Evolutionary conservation across 2,329 filamentous ascomycete species (phyloP).

Genomic region (Xylariaceae sp.): DNA sequence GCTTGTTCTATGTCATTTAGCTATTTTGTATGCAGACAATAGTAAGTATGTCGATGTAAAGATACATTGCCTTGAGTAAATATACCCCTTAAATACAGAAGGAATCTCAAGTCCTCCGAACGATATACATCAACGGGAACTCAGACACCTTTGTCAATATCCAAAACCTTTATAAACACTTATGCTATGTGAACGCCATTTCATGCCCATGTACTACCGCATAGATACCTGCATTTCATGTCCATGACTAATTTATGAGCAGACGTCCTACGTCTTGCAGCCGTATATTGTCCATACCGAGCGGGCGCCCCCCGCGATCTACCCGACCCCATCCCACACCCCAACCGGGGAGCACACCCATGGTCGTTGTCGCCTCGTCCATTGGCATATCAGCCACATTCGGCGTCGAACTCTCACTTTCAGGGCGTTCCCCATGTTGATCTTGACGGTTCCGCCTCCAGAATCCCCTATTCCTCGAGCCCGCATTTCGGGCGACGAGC

Average conservation of each 20-base stretch:
- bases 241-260: slow-evolving; percentile 31
- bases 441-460: slow-evolving; percentile 26
- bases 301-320: slow-evolving; percentile 41
- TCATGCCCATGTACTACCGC: neutral
- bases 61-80: neutral
- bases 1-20: too few relatives aligned
- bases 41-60: neutral
- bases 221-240: neutral
- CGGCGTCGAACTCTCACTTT: slow-evolving; percentile 39
- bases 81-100: neutral
- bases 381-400: slow-evolving; percentile 29
- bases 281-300: slow-evolving; percentile 44
- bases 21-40: slow-evolving; percentile 1
- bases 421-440: slow-evolving; percentile 5
- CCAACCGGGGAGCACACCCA: slow-evolving; percentile 46
- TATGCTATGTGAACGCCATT: slow-evolving; percentile 20
- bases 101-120: neutral
- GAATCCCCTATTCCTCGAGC: slow-evolving; percentile 29
- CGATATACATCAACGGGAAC: slow-evolving; percentile 5
- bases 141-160: neutral
- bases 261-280: slow-evolving; percentile 48
- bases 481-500: slow-evolving; percentile 38
- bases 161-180: neutral
- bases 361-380: slow-evolving; percentile 26
- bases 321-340: slow-evolving; percentile 50